Conservation (phyloP, 179 eudicot species). For the Beta corolliflora region DNA sequence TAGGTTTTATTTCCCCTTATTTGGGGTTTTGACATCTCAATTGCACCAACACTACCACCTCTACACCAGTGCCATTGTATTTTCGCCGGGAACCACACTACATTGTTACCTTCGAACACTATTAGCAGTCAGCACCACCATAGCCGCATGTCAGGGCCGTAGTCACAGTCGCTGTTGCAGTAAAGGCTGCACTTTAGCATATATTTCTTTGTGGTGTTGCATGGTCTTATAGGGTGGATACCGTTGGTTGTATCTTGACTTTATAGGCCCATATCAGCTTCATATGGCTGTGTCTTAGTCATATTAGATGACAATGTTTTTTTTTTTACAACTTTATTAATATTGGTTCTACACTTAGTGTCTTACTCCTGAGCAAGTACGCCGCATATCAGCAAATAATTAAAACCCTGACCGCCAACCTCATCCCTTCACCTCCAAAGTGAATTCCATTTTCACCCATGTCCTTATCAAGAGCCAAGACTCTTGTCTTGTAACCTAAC, state of each 20-base stretch:
- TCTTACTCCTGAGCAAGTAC: not conserved
- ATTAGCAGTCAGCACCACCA: not conserved
- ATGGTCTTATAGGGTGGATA: not conserved
- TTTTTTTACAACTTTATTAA: too few species aligned
- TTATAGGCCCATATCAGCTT: not conserved
- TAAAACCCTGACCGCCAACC: not conserved
- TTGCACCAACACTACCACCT: not conserved
- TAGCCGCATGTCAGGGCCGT: not conserved
- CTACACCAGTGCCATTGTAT: not conserved
- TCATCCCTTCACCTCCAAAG: not conserved
- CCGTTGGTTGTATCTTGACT: not conserved
- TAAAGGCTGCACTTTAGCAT: not conserved
- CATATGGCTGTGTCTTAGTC: not conserved
- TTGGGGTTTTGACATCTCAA: not conserved
- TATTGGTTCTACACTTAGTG: too few species aligned
- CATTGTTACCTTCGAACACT: too few species aligned
- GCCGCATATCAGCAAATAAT: not conserved
- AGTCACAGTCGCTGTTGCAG: not conserved
- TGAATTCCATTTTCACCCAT: not conserved
- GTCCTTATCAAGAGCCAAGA: not conserved
- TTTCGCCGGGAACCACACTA: not conserved
- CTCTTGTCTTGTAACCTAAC: not conserved
- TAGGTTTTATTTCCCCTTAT: too few species aligned
- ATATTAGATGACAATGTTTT: too few species aligned
- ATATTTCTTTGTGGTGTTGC: not conserved